Conservation (phyloP, 768 basidiomycete species). For the Clathrus columnatus region DNA sequence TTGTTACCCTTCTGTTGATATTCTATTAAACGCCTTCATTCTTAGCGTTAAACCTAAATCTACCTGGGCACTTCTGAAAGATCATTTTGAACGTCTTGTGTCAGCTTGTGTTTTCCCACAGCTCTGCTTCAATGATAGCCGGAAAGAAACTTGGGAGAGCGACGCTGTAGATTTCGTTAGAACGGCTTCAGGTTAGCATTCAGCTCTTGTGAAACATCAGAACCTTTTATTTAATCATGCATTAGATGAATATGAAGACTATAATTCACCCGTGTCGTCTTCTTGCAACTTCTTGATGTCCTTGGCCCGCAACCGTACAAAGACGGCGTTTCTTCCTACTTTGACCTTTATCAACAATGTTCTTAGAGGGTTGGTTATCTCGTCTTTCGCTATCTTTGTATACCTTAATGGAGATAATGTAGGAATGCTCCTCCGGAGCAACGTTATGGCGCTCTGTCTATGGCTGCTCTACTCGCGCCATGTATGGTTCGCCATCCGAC, state of each 20-base stretch:
- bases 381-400: background rate
- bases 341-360: slow-evolving; percentile 69
- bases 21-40: background rate
- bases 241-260: slow-evolving; percentile 74
- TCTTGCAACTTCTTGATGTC: slow-evolving; percentile 76
- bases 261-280: slow-evolving; percentile 65
- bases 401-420: slow-evolving; percentile 3
- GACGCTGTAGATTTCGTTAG: slow-evolving; percentile 83
- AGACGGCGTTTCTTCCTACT: slow-evolving; percentile 73
- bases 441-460: slow-evolving; percentile 78
- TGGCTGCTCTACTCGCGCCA: slow-evolving; percentile 64
- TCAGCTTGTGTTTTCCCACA: slow-evolving; percentile 80
- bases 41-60: slow-evolving; percentile 82
- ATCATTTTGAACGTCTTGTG: slow-evolving; percentile 72
- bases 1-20: background rate
- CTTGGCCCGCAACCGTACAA: slow-evolving; percentile 71
- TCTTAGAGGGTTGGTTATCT: slow-evolving; percentile 47
- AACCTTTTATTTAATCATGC: background rate
- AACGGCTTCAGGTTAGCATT: slow-evolving; percentile 53
- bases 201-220: background rate
- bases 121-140: slow-evolving; percentile 64
- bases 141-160: slow-evolving; percentile 63
- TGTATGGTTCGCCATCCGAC: slow-evolving; percentile 83
- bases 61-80: slow-evolving; percentile 84
- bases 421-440: slow-evolving; percentile 51